Base-by-base conservation (phyloP, 75 land plant genomes). In the Sequoia sempervirens region DNA sequence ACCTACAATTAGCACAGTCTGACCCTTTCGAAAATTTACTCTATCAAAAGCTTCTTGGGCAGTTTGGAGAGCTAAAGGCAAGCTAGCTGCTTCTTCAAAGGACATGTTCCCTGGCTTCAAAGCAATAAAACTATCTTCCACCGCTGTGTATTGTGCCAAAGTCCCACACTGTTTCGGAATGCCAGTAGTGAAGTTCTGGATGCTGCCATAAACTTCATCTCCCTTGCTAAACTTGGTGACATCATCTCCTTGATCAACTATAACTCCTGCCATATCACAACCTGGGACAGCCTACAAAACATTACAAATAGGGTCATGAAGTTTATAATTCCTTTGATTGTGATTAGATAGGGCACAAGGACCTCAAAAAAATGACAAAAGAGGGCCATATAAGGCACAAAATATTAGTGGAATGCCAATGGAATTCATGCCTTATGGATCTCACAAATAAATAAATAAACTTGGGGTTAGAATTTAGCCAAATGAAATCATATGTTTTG, bases 181-280 rank as follows among this genome's bases (percentile, higher is more conserved):
- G 36, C 83, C 88, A 61, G 83, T 70, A 26, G 81, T 78, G 52
- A 81, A 82, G 43, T 89, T 88, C 13, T 86, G 87, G 54, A 89
- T 90, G 81, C 89, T 83, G 30, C 86, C 92, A 70, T 89, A 91
- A 9, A 89, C 92, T 78, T 91, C 92, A 64, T 91, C 91, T 9
- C 92, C 92, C 54, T 82, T 84, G 74, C 87, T 84, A 43, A 91
- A 87, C 68, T 86, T 87, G 4, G 91, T 75, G 14, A 85, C 91
- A 15, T 85, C 86, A 20, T 61, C 79, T n/a, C 92, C 92, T 47
- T 82, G 86, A 79, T 87, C 87, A 30, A 89, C 87, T 79, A 91
- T 85, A 26, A 91, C 84, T 68, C 92, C 92, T 10, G 91, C 88
- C 58, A 87, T 88, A 69, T 89, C 92, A 82, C 85, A 91, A 36